Evolutionary conservation across 306 rosid species (phyloP), one percentile per base, ranked within the genome.

Genomic region (Inga laurina): DNA sequence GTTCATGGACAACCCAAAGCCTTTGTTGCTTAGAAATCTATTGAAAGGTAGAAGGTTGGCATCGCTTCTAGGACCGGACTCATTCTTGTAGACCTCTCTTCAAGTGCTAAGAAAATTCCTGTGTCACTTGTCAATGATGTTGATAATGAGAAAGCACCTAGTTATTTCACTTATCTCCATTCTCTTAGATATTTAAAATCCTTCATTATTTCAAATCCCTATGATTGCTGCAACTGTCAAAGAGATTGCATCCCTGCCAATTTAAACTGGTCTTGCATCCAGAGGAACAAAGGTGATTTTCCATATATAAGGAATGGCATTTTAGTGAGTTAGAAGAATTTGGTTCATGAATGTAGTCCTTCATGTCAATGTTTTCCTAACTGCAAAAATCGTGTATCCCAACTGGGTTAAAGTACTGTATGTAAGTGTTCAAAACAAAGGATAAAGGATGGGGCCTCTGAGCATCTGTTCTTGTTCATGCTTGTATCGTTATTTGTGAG

Each of bases 401-500:
- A 92, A 72, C 83, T 12, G 92, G 92, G 67, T 73, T 90, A n/a
- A 92, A 89, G 87, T 78, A 85, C 54, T 91, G 66, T 15, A 85
- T 92, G 88, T 94, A 92, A 81, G 97, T 92, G 52, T 92, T 86
- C 84, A 90, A 84, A 81, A 90, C 97, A 13, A 88, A 74, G 72
- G 81, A 92, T 82, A 87, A 65, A 85, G 97, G 92, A 5, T 92
- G 97, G 97, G 97, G 94, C 82, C 91, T 90, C 57, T 86, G 91
- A 62, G 85, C 97, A 5, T 69, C 82, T 90, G 94, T 90, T 82
- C 88, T 92, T 85, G 86, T 90, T 82, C 93, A 94, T 69, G 79
- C 89, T 4, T 94, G 97, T 43, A 67, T 88, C 68, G 89, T 92
- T 82, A 86, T 92, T 44, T 89, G 94, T 39, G 97, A 90, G 81